These are phyloP conservation scores for Didymella lethalis DNA, from an alignment of 2,329 filamentous ascomycete genomes.

Conservation along the genomic window DNA sequence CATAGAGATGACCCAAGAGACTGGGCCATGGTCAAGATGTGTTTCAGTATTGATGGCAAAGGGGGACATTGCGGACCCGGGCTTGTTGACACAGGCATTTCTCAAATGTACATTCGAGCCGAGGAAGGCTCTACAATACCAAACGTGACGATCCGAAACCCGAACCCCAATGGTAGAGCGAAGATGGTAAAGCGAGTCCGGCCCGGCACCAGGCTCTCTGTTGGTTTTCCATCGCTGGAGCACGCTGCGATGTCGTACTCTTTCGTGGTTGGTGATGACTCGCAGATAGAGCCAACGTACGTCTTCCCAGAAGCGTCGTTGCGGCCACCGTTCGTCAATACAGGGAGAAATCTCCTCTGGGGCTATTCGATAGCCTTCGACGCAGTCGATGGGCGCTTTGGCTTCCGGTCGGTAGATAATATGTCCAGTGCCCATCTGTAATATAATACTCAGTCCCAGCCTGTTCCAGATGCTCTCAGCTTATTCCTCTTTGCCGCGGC, in stretches of 20 bases:
- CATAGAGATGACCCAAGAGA: slow-evolving; percentile 41
- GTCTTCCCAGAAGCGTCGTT: slow-evolving; percentile 38
- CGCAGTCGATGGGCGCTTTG: slow-evolving; percentile 43
- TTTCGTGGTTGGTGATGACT: slow-evolving; percentile 38
- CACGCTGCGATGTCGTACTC: slow-evolving; percentile 31
- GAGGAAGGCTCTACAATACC: slow-evolving; percentile 39
- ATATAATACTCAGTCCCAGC: slow-evolving; percentile 21
- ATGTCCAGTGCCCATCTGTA: slow-evolving; percentile 25
- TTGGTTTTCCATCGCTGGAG: slow-evolving; percentile 37
- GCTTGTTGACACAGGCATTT: slow-evolving; percentile 46
- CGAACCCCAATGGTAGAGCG: slow-evolving; percentile 37
- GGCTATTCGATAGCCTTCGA: slow-evolving; percentile 48
- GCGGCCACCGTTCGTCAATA: slow-evolving; percentile 44
- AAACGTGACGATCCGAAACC: slow-evolving; percentile 42
- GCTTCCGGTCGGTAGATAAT: slow-evolving; percentile 35
- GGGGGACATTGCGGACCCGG: slow-evolving; percentile 35
- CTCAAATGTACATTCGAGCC: slow-evolving; percentile 48
- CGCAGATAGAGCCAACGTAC: slow-evolving; percentile 37
- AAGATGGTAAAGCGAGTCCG: slow-evolving; percentile 43
- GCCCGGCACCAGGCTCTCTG: slow-evolving; percentile 38
- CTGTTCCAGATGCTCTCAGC: background rate
- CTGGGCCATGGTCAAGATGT: slow-evolving; percentile 47
- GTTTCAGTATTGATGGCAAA: slow-evolving; percentile 38
- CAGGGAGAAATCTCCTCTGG: slow-evolving; percentile 44
- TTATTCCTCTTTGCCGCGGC: background rate